Percentiles rank a stretch among this genome's conserved stretches.
Evolutionary conservation across 2,329 filamentous ascomycete species (phyloP).

Genomic region (Talaromyces funiculosus): DNA sequence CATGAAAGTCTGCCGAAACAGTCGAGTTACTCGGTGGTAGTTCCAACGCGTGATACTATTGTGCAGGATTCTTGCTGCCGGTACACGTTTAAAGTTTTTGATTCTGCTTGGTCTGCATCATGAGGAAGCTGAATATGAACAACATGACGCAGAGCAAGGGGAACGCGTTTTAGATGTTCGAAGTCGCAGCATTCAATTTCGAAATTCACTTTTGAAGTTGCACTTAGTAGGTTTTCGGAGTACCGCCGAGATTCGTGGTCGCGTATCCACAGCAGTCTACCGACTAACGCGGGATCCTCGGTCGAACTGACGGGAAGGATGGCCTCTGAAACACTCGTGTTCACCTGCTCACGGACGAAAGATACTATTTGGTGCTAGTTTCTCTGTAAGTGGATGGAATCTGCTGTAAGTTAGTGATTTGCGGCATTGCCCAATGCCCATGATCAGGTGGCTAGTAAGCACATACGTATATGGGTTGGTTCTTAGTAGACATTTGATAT

Average conservation of each 20-base stretch:
- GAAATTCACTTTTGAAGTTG: neutral
- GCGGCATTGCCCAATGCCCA: neutral
- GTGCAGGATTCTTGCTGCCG: slow-evolving; percentile 35
- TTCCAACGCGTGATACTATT: slow-evolving; percentile 36
- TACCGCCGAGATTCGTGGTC: neutral
- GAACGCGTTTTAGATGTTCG: neutral
- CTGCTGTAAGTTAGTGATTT: neutral
- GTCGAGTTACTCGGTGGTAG: slow-evolving; percentile 32
- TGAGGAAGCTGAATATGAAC: neutral
- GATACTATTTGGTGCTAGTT: neutral
- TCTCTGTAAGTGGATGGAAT: neutral
- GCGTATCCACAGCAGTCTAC: neutral
- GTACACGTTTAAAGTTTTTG: slow-evolving; percentile 15
- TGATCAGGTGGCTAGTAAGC: neutral
- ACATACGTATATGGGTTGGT: neutral
- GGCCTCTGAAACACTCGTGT: neutral
- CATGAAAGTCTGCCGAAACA: slow-evolving; percentile 15
- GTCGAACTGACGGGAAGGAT: neutral
- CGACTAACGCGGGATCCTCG: neutral
- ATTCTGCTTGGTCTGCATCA: slow-evolving; percentile 12
- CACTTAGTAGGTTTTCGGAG: too few species aligned
- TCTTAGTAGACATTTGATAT: neutral
- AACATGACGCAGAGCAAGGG: neutral
- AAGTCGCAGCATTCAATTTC: neutral
- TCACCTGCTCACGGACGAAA: neutral